phyloP scores from a whole-genome alignment of 352 stramenopile genomes.

The Aphanomyces invadans region DNA sequence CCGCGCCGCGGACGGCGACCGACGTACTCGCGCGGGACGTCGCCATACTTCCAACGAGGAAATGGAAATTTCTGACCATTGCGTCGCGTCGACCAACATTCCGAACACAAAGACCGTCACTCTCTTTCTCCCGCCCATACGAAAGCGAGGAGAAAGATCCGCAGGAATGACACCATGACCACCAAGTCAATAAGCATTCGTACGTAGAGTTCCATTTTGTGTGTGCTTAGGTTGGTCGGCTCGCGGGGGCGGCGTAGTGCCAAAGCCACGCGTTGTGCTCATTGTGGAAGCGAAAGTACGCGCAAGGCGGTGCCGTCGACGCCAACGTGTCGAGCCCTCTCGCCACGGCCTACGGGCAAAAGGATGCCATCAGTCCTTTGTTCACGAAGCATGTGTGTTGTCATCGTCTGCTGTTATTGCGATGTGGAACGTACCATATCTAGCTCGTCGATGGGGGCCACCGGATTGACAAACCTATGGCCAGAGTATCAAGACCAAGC shows the following conservation, averaged over 20 bases:
- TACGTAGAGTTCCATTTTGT: neutral
- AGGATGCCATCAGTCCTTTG: neutral
- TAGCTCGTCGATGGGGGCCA: neutral
- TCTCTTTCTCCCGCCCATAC: neutral
- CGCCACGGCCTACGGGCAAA: neutral
- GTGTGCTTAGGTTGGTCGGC: neutral
- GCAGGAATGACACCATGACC: neutral
- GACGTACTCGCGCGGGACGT: neutral
- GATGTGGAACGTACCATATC: neutral
- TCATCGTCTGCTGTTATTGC: neutral
- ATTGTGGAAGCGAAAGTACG: conserved; percentile 1
- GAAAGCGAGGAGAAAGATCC: neutral
- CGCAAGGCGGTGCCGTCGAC: neutral
- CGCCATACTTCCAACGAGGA: neutral
- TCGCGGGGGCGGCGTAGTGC: neutral
- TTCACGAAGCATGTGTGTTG: no score
- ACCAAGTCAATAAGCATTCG: no score
- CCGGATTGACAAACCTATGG: conserved; percentile 18
- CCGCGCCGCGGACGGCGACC: no score
- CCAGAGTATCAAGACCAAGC: neutral
- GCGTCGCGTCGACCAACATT: neutral
- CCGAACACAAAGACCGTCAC: neutral
- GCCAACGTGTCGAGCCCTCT: neutral
- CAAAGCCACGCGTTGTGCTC: neutral
- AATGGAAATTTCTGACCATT: neutral